These are phyloP conservation scores for Leccinellum luteum DNA, from an alignment of 768 basidiomycete genomes.

Conservation along the genomic window DNA sequence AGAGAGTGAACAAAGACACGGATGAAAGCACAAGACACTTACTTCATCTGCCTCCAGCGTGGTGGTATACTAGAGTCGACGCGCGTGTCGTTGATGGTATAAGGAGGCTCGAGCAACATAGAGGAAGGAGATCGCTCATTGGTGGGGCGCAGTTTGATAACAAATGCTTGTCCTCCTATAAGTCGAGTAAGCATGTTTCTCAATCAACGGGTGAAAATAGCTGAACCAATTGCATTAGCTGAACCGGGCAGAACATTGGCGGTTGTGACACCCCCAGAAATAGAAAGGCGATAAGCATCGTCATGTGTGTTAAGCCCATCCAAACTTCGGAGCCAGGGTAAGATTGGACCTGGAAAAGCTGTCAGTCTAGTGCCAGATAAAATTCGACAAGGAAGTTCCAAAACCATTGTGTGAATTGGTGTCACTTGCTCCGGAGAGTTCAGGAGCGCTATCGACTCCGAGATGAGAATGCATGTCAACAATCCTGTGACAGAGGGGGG, in stretches of 20 bases:
- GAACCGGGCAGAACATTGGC: slow-evolving; percentile 79
- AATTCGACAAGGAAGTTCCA: not conserved
- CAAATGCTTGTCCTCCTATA: slow-evolving; percentile 82
- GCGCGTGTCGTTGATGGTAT: slow-evolving; percentile 49
- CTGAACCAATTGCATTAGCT: slow-evolving; percentile 66
- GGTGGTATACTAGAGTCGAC: slow-evolving; percentile 40
- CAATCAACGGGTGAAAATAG: slow-evolving; percentile 21
- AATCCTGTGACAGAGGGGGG: slow-evolving; percentile 28
- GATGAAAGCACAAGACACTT: slow-evolving; percentile 15
- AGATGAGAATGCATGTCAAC: slow-evolving; percentile 82
- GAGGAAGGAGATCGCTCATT: slow-evolving; percentile 71
- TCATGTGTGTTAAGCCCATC: slow-evolving; percentile 90
- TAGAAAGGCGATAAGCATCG: slow-evolving; percentile 64
- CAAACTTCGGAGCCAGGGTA: slow-evolving; percentile 77
- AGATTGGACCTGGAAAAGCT: slow-evolving; percentile 43
- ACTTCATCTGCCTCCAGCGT: slow-evolving; percentile 85
- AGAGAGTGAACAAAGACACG: slow-evolving; percentile 3
- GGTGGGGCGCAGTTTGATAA: slow-evolving; percentile 81
- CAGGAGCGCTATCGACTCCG: slow-evolving; percentile 66
- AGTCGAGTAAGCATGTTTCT: not conserved
- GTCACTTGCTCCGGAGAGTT: slow-evolving; percentile 49
- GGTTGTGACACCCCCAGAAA: slow-evolving; percentile 88
- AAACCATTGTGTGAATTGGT: slow-evolving; percentile 58
- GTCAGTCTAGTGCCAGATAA: not conserved
- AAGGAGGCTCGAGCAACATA: slow-evolving; percentile 84